Evolutionary conservation across 805 yeast genomes (phyloP), one percentile per base, ranked within the genome.

Genomic region (Grigorovia humatica): DNA sequence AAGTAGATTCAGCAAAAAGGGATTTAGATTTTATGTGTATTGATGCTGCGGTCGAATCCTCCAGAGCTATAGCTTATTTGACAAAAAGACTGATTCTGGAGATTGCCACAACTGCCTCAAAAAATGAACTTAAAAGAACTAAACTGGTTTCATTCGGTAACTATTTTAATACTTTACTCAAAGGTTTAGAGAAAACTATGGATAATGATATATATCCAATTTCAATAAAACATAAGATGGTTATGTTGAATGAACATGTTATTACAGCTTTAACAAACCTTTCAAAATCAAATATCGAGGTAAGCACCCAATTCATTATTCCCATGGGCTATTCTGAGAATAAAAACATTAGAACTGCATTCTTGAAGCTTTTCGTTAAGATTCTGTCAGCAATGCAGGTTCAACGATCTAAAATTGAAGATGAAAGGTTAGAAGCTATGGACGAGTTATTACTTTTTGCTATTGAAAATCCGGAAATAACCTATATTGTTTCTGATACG

Each of bases 241-340:
- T 77, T 23, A 65, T 70, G 9, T 73, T 88, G 32, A 75, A 81
- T 18, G 86, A 83, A 18, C 80, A 82, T 64, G 79, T 83, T 11
- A 78, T 87, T 50, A 69, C 72, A 20, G 80, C 86, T 19, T 71
- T 88, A 48, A 80, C 89, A 2, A 85, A 85, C 56, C 65, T 88
- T 49, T 71, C 88, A 46, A 81, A 79, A 57, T 76, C 87, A 4
- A 88, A 88, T 59, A 80, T 83, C 7, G 88, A 83, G 51, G 81
- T 85, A 23, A 95, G 96, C 8, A 70, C 88, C 59, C 80, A 80
- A 49, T 80, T 79, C 64, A 88, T 90, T 2, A 65, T 88, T 15
- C 89, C 93, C 0, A 75, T 88, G 63, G 93, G 95, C 0, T 86
- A 81, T 59, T 87, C 87, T 59, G 76, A 76, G 20, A 84, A 85